A percentile compares a stretch with the other conserved stretches of the same genome.
Evolutionary conservation across 1,139 yeast genomes (phyloP).

Genomic region (Hemisphaericaspora lyxosophila): DNA sequence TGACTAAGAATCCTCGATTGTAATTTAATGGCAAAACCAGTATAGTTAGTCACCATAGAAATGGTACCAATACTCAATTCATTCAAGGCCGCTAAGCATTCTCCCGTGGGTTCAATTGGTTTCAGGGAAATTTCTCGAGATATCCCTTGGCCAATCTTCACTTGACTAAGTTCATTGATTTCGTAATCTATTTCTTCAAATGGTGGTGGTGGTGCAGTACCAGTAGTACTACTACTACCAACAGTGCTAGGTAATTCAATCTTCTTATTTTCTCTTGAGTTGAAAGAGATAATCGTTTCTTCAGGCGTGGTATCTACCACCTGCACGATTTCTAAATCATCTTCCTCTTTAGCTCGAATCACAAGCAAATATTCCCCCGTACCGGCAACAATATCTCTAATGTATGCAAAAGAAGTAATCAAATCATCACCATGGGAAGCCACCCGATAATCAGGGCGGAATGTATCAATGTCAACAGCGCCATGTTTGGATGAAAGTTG

Average conservation of each 20-base stretch:
- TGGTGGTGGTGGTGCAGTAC: no score
- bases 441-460: conserved; percentile 9
- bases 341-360: conserved; percentile 9
- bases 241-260: neutral
- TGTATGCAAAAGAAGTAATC: conserved; percentile 16
- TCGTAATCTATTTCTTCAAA: conserved; percentile 80
- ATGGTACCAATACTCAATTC: conserved; percentile 20
- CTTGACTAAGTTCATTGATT: conserved; percentile 38
- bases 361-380: conserved; percentile 27
- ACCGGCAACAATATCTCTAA: conserved; percentile 26
- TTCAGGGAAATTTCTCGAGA: conserved; percentile 52
- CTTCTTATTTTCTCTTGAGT: neutral
- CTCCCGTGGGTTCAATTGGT: conserved; percentile 4
- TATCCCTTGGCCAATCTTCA: neutral
- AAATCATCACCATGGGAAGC: conserved; percentile 9
- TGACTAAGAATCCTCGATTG: conserved; percentile 23
- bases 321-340: conserved; percentile 16
- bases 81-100: conserved; percentile 19
- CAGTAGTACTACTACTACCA: neutral
- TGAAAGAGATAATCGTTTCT: neutral
- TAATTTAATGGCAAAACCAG: conserved; percentile 24
- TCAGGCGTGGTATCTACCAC: conserved; percentile 7
- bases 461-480: conserved; percentile 5
- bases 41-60: conserved; percentile 18
- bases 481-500: conserved; percentile 5